Evolutionary conservation across 306 rosid genomes (phyloP), one percentile per base, ranked within the genome.

Genomic region (Quercus mongolica): DNA sequence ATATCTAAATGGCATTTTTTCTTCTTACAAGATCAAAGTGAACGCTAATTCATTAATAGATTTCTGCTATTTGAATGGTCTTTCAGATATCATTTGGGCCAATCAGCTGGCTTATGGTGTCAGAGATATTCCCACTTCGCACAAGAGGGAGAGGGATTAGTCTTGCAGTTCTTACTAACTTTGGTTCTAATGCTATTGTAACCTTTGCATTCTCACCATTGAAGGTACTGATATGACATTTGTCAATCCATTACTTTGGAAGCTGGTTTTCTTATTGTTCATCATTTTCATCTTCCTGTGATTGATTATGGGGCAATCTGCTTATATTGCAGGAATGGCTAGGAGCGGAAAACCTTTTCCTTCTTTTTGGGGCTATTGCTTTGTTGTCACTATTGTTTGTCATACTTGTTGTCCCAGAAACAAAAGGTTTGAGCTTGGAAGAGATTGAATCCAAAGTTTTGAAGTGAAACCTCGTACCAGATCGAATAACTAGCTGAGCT

Each of bases 51-150:
- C 71, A 69, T 52, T 65, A 28, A 21, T 1, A 56, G 13, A 71
- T 62, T 75, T 71, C 23, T 46, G 5, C 74, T 74, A 18, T 64
- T 74, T 75, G 38, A 69, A 75, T 85, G 59, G 18, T 52, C 55
- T 87, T 78, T 81, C 97, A 95, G 99, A 91, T 95, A 85, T 95
- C 99, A 68, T 92, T 95, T 84, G 98, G 99, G 78, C 99, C 98
- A 17, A 92, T 95, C 81, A 95, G 99, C 81, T 95, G 99, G 97
- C 97, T 95, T 55, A 91, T 95, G 98, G 99, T 92, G 78, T 95
- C 99, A 1, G 97, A 92, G 86, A 79, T 95, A 72, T 95, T 95
- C 83, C 98, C 99, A 3, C 83, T 92, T 74, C 97, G 91, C 69
- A 91, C 97, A 4, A 92, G 99, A 89, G 99, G 98, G 77, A 87